Percentiles rank a stretch among this genome's conserved stretches.
Conservation (phyloP, 768 basidiomycete genomes). For the Boletus tylopilopsis region DNA sequence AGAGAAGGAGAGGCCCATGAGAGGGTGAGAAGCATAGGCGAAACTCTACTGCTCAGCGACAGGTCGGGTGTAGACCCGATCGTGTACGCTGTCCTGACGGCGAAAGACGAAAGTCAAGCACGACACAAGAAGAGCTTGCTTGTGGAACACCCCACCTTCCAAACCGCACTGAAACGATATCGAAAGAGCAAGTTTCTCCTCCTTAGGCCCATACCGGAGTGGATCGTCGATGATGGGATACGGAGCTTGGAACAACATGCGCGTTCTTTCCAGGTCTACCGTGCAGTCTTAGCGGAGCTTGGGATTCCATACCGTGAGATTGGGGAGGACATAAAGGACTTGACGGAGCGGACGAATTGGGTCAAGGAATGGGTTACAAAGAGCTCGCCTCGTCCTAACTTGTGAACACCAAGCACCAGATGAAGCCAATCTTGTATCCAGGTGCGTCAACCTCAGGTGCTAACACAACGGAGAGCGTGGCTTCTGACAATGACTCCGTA, state of each 20-base stretch:
- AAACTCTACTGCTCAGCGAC: slow-evolving; percentile 48
- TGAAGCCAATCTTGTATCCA: background rate
- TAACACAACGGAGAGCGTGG: background rate
- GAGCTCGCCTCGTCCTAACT: background rate
- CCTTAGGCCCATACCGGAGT: slow-evolving; percentile 51
- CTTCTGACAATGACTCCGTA: slow-evolving; percentile 3
- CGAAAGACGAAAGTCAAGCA: slow-evolving; percentile 36
- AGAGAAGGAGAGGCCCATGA: slow-evolving; percentile 35
- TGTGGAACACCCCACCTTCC: slow-evolving; percentile 37
- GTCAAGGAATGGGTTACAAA: slow-evolving; percentile 14
- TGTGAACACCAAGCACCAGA: slow-evolving; percentile 1
- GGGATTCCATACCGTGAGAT: slow-evolving; percentile 44
- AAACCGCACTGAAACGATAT: slow-evolving; percentile 40
- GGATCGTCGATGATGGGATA: slow-evolving; percentile 63
- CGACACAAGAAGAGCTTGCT: slow-evolving; percentile 33
- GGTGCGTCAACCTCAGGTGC: background rate
- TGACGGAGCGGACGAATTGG: slow-evolving; percentile 27
- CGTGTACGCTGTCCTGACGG: slow-evolving; percentile 54
- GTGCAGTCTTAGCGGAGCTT: slow-evolving; percentile 37
- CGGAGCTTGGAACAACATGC: slow-evolving; percentile 50
- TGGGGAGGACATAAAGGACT: slow-evolving; percentile 40
- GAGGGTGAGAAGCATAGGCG: slow-evolving; percentile 11
- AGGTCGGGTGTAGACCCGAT: slow-evolving; percentile 63
- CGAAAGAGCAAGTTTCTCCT: slow-evolving; percentile 49
- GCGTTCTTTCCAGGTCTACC: slow-evolving; percentile 38